Evolutionary conservation across 208 protist species (phyloP).

Genomic region (Entamoeba moshkovskii): DNA sequence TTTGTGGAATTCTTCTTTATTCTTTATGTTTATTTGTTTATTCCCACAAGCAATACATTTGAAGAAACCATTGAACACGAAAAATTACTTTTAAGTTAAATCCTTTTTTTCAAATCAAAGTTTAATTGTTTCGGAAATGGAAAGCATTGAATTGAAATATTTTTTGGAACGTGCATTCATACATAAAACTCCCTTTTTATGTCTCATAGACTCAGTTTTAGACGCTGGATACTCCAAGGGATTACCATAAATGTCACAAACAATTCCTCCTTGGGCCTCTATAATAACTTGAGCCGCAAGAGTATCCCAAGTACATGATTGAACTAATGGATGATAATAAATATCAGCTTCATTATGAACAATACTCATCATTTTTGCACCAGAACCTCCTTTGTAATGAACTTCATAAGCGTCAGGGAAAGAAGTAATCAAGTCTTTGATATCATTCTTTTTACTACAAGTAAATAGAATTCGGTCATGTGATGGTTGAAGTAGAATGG

Average conservation of each 20-base stretch:
- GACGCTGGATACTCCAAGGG: neutral
- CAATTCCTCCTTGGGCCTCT: neutral
- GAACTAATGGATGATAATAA: neutral
- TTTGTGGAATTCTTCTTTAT: neutral
- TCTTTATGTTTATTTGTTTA: neutral
- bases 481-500: neutral
- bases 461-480: neutral
- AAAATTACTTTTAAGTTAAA: too few relatives aligned
- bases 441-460: neutral
- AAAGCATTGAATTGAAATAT: neutral
- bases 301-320: neutral
- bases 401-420: neutral
- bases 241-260: neutral
- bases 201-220: neutral
- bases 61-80: too few relatives aligned
- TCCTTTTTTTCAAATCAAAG: too few relatives aligned
- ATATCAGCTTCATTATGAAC: neutral
- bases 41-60: neutral
- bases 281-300: neutral
- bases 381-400: neutral
- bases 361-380: neutral
- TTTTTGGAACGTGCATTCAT: neutral
- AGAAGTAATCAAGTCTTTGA: neutral
- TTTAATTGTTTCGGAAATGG: too few relatives aligned
- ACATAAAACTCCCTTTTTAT: neutral